Base-by-base conservation (phyloP, 106 monocot genomes). In the Allium sativum region DNA sequence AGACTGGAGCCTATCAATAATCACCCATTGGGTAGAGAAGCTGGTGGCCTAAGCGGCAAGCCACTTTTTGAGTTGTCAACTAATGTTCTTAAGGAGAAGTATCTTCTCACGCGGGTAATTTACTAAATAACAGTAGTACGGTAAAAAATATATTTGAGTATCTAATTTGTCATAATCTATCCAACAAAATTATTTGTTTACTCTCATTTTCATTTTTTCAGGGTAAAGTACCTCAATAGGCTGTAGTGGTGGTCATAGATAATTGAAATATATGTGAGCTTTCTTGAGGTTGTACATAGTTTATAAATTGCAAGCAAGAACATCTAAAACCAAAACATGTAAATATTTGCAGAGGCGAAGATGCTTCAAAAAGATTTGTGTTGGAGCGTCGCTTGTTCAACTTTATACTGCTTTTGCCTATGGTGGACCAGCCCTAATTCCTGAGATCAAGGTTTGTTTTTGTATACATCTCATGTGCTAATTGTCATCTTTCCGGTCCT, bases 261-360 rank as follows among this genome's bases (percentile, higher is more conserved):
- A 79, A 18, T 61, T 52, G 40, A 58, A 52, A 4, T 8, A 8
- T 47, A 8, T 8, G 47, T n/a, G n/a, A n/a, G n/a, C n/a, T n/a
- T n/a, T n/a, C n/a, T n/a, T n/a, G n/a, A n/a, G n/a, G n/a, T n/a
- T n/a, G n/a, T n/a, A n/a, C n/a, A n/a, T n/a, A n/a, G n/a, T n/a
- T n/a, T n/a, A n/a, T n/a, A n/a, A n/a, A n/a, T n/a, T n/a, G n/a
- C n/a, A n/a, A n/a, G n/a, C n/a, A n/a, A n/a, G n/a, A n/a, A n/a
- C n/a, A n/a, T n/a, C n/a, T n/a, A n/a, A n/a, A n/a, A n/a, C n/a
- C n/a, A n/a, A n/a, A n/a, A n/a, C n/a, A n/a, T n/a, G n/a, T n/a
- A n/a, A n/a, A n/a, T n/a, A n/a, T n/a, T n/a, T 77, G 19, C 67
- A 96, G 96, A 64, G 96, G 96, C 53, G 96, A 96, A 82, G 96